Base-by-base conservation (phyloP, 2,329 filamentous ascomycete genomes). In the Calonectria henricotiae region DNA sequence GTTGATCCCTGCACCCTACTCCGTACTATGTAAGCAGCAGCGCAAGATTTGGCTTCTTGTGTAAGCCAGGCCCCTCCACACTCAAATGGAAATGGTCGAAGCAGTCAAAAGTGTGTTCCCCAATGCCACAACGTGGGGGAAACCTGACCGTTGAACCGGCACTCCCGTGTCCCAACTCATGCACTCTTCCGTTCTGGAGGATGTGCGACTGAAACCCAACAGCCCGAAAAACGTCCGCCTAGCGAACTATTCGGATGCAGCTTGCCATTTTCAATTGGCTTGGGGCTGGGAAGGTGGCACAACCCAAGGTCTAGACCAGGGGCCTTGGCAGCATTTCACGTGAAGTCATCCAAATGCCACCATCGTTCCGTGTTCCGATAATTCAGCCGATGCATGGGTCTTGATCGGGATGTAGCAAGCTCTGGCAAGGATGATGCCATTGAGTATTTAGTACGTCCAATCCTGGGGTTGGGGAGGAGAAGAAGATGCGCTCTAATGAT, bases 161-260 rank as follows among this genome's bases (percentile, higher is more conserved):
- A 41, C 64, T 67, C 64, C 44, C 64, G 55, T 15, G 20, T 51
- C 54, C 62, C 67, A 51, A 62, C 67, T 65, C 62, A 69, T 69
- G 62, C 51, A 61, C 23, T 60, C 20, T 51, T 37, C 60, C 43
- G 35, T 39, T 37, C 13, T 47, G 13, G 25, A 25, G 46, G 30
- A 35, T 68, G 49, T 55, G 54, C 30, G 54, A 51, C 32, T 41
- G 67, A 65, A 65, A 62, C 54, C 67, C 62, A 54, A 60, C 32
- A 49, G 20, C 62, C 46, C 58, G 62, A 47, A 65, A 62, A 62
- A 35, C 7, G 54, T 55, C 67, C 54, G 62, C 35, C 30, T 44
- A 30, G 41, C 35, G 51, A 58, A 68, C 49, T 69, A 47, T 55
- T 54, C 49, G 25, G 27, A 58, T 55, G 25, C 55, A 23, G 43